Evolutionary conservation across 2,329 filamentous ascomycete genomes (phyloP).

Genomic region (Magnaporthales sp.): DNA sequence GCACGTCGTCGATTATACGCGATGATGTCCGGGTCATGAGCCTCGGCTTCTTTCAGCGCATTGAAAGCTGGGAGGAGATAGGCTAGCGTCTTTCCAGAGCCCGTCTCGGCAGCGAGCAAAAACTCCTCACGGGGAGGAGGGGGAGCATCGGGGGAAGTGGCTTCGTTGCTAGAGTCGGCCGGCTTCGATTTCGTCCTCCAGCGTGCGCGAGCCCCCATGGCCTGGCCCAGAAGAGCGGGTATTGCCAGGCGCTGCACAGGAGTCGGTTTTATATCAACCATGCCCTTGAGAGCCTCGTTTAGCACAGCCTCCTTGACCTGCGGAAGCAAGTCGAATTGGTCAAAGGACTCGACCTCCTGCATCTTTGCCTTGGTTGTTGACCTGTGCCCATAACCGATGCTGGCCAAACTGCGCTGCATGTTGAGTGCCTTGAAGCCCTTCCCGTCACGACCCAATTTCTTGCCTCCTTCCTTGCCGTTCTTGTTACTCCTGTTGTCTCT

Average conservation of each 20-base stretch:
- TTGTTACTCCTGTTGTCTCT: conserved; percentile 15
- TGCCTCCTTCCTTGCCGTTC: conserved; percentile 19
- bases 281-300: conserved; percentile 63
- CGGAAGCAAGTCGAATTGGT: conserved; percentile 69
- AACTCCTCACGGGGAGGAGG: conserved; percentile 42
- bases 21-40: conserved; percentile 47
- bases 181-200: conserved; percentile 16
- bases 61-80: conserved; percentile 82
- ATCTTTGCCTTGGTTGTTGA: conserved; percentile 44
- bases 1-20: conserved; percentile 47
- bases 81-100: conserved; percentile 91
- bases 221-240: conserved; percentile 62
- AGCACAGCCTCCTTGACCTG: conserved; percentile 61
- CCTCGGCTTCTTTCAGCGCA: conserved; percentile 71
- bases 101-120: conserved; percentile 88
- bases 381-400: conserved; percentile 66
- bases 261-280: conserved; percentile 72
- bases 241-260: conserved; percentile 87
- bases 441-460: conserved; percentile 28
- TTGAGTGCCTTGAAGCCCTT: conserved; percentile 73
- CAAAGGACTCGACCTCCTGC: conserved; percentile 66
- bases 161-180: neutral
- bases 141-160: neutral
- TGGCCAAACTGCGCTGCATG: conserved; percentile 77
- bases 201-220: conserved; percentile 17